Evolutionary conservation across 805 yeast genomes (phyloP), one percentile per base, ranked within the genome.

Genomic region (Cyberlindnera americana): DNA sequence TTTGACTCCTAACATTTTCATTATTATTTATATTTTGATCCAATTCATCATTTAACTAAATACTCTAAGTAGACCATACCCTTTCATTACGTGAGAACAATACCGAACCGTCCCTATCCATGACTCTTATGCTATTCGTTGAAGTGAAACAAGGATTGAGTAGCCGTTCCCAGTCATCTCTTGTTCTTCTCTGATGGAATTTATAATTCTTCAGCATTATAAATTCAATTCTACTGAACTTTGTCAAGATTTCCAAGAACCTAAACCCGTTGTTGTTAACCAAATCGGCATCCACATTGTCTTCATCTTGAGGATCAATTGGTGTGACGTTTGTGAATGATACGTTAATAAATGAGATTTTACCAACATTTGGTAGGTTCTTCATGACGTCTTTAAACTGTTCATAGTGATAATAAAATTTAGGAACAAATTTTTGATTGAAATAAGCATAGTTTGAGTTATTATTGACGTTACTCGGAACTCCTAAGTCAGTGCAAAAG

Each of bases 81-180:
- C 44, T 40, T 33, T 46, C 43, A 16, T 46, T 46, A 1, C 54
- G 43, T 11, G 69, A 57, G 43, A 70, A 70, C 36, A 67, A 66
- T 44, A 73, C 65, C 48, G 70, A 53, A n/a, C 64, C 69, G 50
- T 61, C 66, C 31, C 47, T 59, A 39, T 62, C 70, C 33, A 58
- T 53, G 1, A 67, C 69, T 35, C 61, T 59, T 9, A 64, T 52
- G 3, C 65, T 60, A 11, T 61, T 65, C 12, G 52, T 43, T 1
- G 54, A 55, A 15, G 62, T 60, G 18, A 67, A 54, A 12, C 67
- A 62, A 0, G 69, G 66, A 13, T 48, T 42, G 7, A 67, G 37
- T 11, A 67, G 43, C 8, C 53, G 34, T 30, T 59, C 66, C 72
- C 71, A 67, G 40, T 67, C 71, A 21, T 57, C 49, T 34, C 64